Percentiles rank a stretch among this genome's conserved stretches.
Conservation (phyloP, 805 yeast species). For the Saccharomyces kudriavzevii region DNA sequence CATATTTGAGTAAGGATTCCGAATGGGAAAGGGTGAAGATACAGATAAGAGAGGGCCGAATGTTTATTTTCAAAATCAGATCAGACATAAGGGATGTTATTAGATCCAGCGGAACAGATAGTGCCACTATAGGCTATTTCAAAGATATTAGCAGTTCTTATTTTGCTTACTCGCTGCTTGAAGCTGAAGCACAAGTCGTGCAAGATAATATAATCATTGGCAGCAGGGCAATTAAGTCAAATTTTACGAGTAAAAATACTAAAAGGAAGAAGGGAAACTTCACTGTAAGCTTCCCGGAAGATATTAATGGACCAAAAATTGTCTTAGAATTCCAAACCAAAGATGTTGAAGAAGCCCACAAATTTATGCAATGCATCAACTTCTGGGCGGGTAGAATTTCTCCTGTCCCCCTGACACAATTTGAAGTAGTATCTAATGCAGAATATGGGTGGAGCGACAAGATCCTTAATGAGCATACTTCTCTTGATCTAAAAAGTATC, state of each 20-base stretch:
- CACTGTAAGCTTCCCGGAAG: constrained; percentile 18
- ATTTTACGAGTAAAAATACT: neutral
- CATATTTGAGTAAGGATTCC: constrained; percentile 17
- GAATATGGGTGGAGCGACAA: constrained; percentile 70
- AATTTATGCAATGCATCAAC: constrained; percentile 69
- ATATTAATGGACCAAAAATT: constrained; percentile 22
- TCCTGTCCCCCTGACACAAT: constrained; percentile 63
- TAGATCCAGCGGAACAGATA: neutral
- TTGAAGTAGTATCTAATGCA: constrained; percentile 58
- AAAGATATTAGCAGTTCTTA: constrained; percentile 9
- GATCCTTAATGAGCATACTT: constrained; percentile 6
- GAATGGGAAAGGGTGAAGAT: constrained; percentile 19
- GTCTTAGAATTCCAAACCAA: constrained; percentile 57
- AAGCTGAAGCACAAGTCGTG: constrained; percentile 20
- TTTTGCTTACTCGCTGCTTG: constrained; percentile 21
- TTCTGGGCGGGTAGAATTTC: constrained; percentile 87
- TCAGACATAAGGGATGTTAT: neutral
- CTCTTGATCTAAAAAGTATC: neutral
- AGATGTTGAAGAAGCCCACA: constrained; percentile 56
- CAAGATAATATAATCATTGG: constrained; percentile 25
- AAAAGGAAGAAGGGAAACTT: constrained; percentile 13
- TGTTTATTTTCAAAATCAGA: constrained; percentile 16
- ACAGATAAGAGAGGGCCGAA: constrained; percentile 22
- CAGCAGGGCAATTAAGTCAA: neutral
- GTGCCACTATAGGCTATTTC: neutral